These are phyloP conservation scores for Daldinia childiae DNA, from an alignment of 495 filamentous ascomycete genomes.

Conservation along the genomic window DNA sequence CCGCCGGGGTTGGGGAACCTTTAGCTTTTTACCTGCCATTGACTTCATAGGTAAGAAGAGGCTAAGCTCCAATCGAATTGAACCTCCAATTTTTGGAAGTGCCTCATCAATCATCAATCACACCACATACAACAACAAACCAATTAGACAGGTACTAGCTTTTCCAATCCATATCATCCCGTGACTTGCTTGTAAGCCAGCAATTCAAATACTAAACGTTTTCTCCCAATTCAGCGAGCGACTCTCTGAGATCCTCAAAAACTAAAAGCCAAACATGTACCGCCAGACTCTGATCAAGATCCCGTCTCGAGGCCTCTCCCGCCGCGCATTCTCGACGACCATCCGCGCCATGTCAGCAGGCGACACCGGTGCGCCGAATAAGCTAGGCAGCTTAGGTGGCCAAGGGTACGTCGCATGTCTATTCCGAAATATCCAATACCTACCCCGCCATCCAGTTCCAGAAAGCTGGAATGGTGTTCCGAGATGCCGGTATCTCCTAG, in stretches of 20 bases:
- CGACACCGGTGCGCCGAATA: slow-evolving; percentile 71
- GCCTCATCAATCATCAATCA: slow-evolving; percentile 26
- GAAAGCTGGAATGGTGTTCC: background rate
- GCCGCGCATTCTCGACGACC: slow-evolving; percentile 69
- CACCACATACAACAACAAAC: slow-evolving; percentile 16
- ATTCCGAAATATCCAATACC: background rate
- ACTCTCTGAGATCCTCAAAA: background rate
- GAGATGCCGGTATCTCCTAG: background rate
- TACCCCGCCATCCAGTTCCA: background rate
- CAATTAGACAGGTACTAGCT: slow-evolving; percentile 32
- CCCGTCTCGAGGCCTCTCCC: slow-evolving; percentile 57
- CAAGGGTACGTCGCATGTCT: slow-evolving; percentile 50
- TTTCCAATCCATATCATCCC: slow-evolving; percentile 11
- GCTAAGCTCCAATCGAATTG: slow-evolving; percentile 34
- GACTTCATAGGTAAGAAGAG: slow-evolving; percentile 28
- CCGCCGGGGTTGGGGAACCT: slow-evolving; percentile 17
- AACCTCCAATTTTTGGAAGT: slow-evolving; percentile 29
- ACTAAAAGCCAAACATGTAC: slow-evolving; percentile 64
- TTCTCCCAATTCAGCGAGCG: background rate
- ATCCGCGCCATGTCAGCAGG: slow-evolving; percentile 70
- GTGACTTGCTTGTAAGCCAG: slow-evolving; percentile 19
- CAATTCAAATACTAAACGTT: slow-evolving; percentile 2
- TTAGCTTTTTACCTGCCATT: slow-evolving; percentile 5
- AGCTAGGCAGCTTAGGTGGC: slow-evolving; percentile 52
- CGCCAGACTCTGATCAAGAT: slow-evolving; percentile 70